Evolutionary conservation across 257 asterid species (phyloP), one percentile per base, ranked within the genome.

Genomic region (Orobanche coerulescens): DNA sequence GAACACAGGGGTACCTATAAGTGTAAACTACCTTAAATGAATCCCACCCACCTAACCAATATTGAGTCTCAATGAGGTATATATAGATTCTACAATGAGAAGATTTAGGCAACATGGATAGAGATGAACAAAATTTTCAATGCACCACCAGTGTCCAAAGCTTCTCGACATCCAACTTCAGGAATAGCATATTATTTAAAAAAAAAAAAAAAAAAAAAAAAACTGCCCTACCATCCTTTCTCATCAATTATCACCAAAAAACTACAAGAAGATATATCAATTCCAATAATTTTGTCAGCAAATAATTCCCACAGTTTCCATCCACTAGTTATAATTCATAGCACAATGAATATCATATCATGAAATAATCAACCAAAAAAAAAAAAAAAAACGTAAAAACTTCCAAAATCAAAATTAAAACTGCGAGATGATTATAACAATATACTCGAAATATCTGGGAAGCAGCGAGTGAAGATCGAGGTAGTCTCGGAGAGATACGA

Each of bases 381-480:
- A 25, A 4, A 44, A 58, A 19, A 57, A 4, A 51, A 11, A 52
- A 14, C 26, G 50, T 68, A 25, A 50, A 7, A 12, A 31, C 26
- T n/a, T 19, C 49, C 8, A 39, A 20, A 58, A 64, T 51, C 25
- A 34, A 61, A 37, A 67, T 14, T 6, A 46, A 19, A 66, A 51
- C 49, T 11, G 10, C 51, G 16, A 43, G 13, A 43, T 20, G 10
- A 61, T 49, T 13, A n/a, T 25, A 0, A 0, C 23, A 59, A 66
- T 33, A 46, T 76, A 85, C 96, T 76, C 4, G 90, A 69, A 73
- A 71, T 73, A 65, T 81, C 86, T 10, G 85, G 60, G 70, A 88
- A 89, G 74, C 96, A 93, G 11, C 95, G 79, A 19, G 98, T 80
- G 74, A 86, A 86, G 56, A 81, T 80, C 5, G 96, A 86, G 52